These are phyloP conservation scores for Boletus tylopilopsis DNA, from an alignment of 768 basidiomycete genomes.

Conservation along the genomic window DNA sequence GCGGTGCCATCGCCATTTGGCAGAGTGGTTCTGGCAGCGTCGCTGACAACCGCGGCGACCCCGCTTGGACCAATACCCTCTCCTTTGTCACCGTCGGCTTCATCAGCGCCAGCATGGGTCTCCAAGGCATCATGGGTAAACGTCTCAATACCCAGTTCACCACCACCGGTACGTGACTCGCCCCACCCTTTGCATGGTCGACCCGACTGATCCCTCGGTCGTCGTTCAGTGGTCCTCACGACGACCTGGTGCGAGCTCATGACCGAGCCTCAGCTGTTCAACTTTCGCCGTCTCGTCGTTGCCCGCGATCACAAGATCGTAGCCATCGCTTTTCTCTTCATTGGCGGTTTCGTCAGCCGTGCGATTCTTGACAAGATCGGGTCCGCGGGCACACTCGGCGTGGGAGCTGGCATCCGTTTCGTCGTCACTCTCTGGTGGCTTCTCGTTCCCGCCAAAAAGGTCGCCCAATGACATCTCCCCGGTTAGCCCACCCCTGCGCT, in stretches of 20 bases:
- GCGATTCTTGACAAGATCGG: conserved; percentile 59
- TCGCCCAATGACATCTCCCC: not conserved
- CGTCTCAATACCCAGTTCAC: conserved; percentile 75
- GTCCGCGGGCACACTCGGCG: conserved; percentile 59
- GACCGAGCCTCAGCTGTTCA: conserved; percentile 75
- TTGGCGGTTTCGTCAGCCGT: conserved; percentile 69
- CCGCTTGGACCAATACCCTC: conserved; percentile 64
- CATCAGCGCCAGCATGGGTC: conserved; percentile 70
- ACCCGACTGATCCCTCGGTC: not conserved
- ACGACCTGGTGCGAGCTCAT: conserved; percentile 88
- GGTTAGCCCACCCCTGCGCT: not conserved
- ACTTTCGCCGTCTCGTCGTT: conserved; percentile 44
- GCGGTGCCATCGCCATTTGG: conserved; percentile 67
- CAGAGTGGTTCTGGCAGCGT: conserved; percentile 57
- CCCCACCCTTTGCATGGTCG: not conserved
- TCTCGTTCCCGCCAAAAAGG: conserved; percentile 44
- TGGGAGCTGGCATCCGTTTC: conserved; percentile 60
- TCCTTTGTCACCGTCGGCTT: conserved; percentile 74
- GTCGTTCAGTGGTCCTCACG: conserved; percentile 65
- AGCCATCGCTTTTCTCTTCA: conserved; percentile 64
- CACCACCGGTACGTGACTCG: conserved; percentile 57
- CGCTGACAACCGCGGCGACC: conserved; percentile 51
- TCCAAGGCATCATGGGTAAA: conserved; percentile 87
- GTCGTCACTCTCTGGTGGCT: conserved; percentile 64
- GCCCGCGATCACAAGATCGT: conserved; percentile 71